Conservation (phyloP, 1,284 basidiomycete genomes). For the Chondrostereum purpureum region DNA sequence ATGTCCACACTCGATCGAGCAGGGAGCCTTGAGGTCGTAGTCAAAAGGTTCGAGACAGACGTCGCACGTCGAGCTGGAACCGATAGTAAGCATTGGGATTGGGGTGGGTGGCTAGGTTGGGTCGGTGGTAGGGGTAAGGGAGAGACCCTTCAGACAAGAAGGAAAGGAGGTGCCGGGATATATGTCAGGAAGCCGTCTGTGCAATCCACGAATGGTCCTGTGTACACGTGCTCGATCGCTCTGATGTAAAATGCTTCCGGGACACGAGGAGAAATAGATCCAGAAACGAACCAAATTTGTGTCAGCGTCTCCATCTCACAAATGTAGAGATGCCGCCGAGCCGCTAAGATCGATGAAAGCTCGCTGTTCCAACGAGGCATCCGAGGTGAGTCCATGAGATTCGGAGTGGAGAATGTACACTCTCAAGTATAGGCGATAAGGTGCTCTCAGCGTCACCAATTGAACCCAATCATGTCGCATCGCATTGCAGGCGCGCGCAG, state of each 20-base stretch:
- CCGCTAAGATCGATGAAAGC: no score
- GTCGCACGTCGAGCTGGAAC: conserved; percentile 43
- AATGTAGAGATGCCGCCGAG: no score
- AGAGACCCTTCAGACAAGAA: conserved; percentile 12
- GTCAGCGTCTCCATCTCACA: no score
- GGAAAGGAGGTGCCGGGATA: conserved; percentile 10
- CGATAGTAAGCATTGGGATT: conserved; percentile 40
- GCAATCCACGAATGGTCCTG: not conserved
- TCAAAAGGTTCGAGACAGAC: conserved; percentile 45
- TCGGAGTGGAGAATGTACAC: no score
- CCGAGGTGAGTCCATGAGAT: no score
- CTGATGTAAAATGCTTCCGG: not conserved
- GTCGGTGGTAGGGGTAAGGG: conserved; percentile 17
- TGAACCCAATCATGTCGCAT: no score
- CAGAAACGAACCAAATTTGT: no score
- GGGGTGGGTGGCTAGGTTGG: conserved; percentile 16
- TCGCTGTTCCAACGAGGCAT: no score
- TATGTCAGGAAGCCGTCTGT: not conserved
- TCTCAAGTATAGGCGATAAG: no score
- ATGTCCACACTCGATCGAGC: conserved; percentile 45
- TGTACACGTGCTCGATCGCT: not conserved
- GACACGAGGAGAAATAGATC: no score
- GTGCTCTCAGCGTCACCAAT: no score
- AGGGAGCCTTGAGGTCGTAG: conserved; percentile 32
- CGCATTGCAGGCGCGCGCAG: no score